Percentiles rank a stretch among this genome's conserved stretches.
Evolutionary conservation across 441 rosid species (phyloP).

Genomic region (Erysimum pusillum): DNA sequence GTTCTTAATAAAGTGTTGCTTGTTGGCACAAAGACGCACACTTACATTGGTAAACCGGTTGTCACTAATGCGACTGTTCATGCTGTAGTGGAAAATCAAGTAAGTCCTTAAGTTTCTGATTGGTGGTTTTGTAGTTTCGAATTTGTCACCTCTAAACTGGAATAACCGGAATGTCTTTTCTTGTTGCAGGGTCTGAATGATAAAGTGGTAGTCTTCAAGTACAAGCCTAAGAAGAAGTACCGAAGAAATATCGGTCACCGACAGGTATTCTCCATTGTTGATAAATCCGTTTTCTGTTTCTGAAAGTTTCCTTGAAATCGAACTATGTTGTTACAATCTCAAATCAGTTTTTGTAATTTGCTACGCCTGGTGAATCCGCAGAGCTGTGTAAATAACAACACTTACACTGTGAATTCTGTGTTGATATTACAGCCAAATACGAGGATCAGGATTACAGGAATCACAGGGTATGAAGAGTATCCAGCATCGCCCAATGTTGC

Average conservation of each 20-base stretch:
- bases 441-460: conserved; percentile 81
- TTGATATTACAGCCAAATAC: conserved; percentile 81
- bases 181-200: conserved; percentile 75
- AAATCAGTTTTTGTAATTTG: background rate
- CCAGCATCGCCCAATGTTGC: conserved; percentile 55
- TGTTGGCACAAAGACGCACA: conserved; percentile 84
- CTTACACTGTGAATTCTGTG: background rate
- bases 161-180: background rate
- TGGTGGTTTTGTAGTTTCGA: conserved; percentile 5
- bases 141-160: background rate
- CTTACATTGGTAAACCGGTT: conserved; percentile 89
- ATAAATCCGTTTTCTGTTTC: background rate
- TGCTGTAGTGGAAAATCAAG: conserved; percentile 95
- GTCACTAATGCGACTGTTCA: conserved; percentile 95
- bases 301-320: background rate
- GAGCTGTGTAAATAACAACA: background rate
- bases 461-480: conserved; percentile 82
- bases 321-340: background rate
- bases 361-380: background rate
- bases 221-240: conserved; percentile 92
- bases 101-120: conserved; percentile 29
- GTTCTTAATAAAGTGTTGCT: conserved; percentile 88
- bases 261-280: conserved; percentile 60
- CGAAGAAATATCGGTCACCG: conserved; percentile 95
- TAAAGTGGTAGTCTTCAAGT: conserved; percentile 90